Evolutionary conservation across 2,329 filamentous ascomycete species (phyloP).

Genomic region (Pseudogymnoascus sp.): DNA sequence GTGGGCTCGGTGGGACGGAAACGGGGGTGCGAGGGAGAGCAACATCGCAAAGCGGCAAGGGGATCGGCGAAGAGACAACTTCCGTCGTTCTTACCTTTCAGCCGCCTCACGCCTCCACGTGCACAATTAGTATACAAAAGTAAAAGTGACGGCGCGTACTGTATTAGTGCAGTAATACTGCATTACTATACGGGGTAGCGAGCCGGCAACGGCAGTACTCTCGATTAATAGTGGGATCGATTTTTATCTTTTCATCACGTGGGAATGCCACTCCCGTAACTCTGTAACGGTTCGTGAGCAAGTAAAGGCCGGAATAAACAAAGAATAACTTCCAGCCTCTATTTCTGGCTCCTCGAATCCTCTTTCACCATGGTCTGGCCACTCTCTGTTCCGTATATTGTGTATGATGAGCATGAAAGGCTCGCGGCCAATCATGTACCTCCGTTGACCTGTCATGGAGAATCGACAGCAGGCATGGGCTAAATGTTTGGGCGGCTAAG

Average conservation of each 20-base stretch:
- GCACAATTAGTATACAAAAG: neutral
- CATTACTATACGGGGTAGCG: neutral
- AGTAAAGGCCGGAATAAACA: neutral
- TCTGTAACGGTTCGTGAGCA: neutral
- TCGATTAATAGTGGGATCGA: neutral
- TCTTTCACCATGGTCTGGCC: neutral
- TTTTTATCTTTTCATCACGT: neutral
- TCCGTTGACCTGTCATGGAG: neutral
- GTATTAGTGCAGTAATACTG: neutral
- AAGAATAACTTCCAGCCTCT: neutral
- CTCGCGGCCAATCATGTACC: neutral
- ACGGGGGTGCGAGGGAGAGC: slow-evolving; percentile 2
- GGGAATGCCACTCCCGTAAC: neutral
- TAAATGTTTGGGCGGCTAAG: slow-evolving; percentile 4
- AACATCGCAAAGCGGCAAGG: slow-evolving; percentile 4
- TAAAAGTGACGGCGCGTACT: neutral
- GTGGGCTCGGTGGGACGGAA: neutral
- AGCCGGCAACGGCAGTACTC: neutral
- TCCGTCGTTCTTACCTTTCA: neutral
- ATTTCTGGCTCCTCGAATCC: slow-evolving; percentile 4
- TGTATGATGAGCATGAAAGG: neutral
- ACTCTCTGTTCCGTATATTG: neutral
- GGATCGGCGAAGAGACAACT: neutral
- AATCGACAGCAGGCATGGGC: slow-evolving; percentile 5
- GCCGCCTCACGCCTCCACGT: neutral